Base-by-base conservation (phyloP, 306 rosid species). In the Sphenostylis stenocarpa region DNA sequence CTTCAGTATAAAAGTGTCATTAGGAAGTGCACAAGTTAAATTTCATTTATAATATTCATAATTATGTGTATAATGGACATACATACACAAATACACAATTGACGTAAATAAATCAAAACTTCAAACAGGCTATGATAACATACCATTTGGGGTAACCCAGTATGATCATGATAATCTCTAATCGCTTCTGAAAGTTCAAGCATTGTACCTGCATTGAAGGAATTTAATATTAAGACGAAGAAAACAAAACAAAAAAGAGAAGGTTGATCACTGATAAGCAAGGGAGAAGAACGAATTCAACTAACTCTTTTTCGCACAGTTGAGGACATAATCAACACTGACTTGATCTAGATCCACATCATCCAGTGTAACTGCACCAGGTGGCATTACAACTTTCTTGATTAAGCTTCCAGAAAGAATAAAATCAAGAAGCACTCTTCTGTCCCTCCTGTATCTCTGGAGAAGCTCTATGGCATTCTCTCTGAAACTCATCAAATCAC, bases 341-440 rank as follows among this genome's bases (percentile, higher is more conserved):
- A 95, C 94, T 95, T 95, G 99, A 81, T 95, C 98, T 13, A 95
- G 87, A 95, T 95, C 98, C 79, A 95, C 97, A 52, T 95, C 99
- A 78, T 95, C 99, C 7, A 95, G 92, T 0, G 98, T 88, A 77
- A 92, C 98, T 0, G 99, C 97, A 14, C 99, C 99, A 12, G 98
- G 99, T 72, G 99, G 99, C 97, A 95, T 95, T 43, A 87, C 86
- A 78, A 95, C 99, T 84, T 92, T 95, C 96, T 95, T 90, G 74
- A 95, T 87, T 72, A 95, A 84, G 76, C 97, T 92, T 56, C 98
- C 98, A 3, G 99, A 86, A 11, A 95, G 93, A 75, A 95, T 74
- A 83, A 95, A 95, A 77, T 95, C 98, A 55, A 95, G 97, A 63
- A 95, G 97, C 7, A 90, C 80, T 49, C 88, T 88, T 82, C 98